These are phyloP conservation scores for Cinnamomum chago DNA, from an alignment of 164 flowering plant genomes.

Conservation along the genomic window DNA sequence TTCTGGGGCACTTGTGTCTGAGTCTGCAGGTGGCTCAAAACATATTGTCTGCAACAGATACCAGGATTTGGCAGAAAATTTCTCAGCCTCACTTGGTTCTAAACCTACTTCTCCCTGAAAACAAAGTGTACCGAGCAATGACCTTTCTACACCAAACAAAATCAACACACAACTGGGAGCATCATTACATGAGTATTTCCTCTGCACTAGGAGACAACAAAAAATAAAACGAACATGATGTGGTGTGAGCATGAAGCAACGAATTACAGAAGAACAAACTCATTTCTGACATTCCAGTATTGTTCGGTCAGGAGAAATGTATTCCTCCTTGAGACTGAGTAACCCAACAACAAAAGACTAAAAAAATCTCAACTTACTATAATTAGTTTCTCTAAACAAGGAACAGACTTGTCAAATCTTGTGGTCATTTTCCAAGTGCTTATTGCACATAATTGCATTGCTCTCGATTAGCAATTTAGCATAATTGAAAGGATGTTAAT, in stretches of 20 bases:
- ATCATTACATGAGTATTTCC: neutral
- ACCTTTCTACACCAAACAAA: constrained; percentile 41
- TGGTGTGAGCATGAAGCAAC: neutral
- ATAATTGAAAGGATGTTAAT: too few relatives aligned
- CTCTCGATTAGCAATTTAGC: too few relatives aligned
- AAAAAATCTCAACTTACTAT: neutral
- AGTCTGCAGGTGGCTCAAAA: constrained; percentile 48
- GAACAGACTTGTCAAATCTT: constrained; percentile 56
- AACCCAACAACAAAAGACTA: too few relatives aligned
- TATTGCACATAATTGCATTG: too few relatives aligned
- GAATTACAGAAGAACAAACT: neutral
- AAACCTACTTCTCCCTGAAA: constrained; percentile 44
- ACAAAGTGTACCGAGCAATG: constrained; percentile 46
- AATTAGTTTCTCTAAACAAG: neutral
- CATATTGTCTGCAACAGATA: constrained; percentile 46
- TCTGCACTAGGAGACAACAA: neutral
- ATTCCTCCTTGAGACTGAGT: too few relatives aligned
- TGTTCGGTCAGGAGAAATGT: too few relatives aligned
- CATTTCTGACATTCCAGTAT: neutral
- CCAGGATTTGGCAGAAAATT: constrained; percentile 59
- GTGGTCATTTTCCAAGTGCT: constrained; percentile 6
- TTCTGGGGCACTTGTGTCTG: constrained; percentile 39
- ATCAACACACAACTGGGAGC: constrained; percentile 4
- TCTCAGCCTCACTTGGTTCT: constrained; percentile 51
- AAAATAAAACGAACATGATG: neutral